Conservation (phyloP, 208 protist genomes). For the Wallacemonas rigidus region DNA sequence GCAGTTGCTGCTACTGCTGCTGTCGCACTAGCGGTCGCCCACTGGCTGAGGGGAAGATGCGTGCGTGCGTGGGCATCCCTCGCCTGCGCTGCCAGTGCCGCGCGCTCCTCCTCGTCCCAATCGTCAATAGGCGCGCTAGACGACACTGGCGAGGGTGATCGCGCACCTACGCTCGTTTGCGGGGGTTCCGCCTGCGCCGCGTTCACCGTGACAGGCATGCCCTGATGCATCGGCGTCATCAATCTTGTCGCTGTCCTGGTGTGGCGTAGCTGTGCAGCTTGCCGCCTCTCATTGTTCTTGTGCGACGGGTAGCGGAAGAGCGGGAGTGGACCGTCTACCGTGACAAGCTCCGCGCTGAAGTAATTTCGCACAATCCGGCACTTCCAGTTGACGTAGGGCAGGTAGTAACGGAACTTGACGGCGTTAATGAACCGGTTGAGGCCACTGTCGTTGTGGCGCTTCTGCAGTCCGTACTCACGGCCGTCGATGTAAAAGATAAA, state of each 20-base stretch:
- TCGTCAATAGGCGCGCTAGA: constrained; percentile 13
- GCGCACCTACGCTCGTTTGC: too few species aligned
- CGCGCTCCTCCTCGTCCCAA: constrained; percentile 26
- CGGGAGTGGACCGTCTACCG: constrained; percentile 40
- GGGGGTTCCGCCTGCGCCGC: too few species aligned
- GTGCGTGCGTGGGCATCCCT: neutral
- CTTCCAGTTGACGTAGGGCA: constrained; percentile 24
- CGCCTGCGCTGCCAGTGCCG: constrained; percentile 6
- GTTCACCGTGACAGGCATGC: too few species aligned
- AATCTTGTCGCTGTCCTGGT: too few species aligned
- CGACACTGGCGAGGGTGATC: neutral
- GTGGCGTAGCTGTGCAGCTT: too few species aligned
- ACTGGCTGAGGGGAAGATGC: neutral
- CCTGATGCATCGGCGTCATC: too few species aligned
- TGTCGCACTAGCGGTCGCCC: constrained; percentile 9
- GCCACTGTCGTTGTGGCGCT: constrained; percentile 30
- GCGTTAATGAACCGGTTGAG: constrained; percentile 28
- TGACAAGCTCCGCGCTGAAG: constrained; percentile 42
- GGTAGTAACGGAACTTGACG: constrained; percentile 31
- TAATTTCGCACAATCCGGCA: constrained; percentile 30
- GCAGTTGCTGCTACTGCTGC: constrained; percentile 3
- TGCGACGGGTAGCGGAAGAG: constrained; percentile 25
- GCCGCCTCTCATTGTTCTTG: too few species aligned
- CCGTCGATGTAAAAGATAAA: constrained; percentile 27
- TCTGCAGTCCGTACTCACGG: constrained; percentile 31